Base-by-base conservation (phyloP, 73 alveolate species). In the Paraurostyla sp. region DNA sequence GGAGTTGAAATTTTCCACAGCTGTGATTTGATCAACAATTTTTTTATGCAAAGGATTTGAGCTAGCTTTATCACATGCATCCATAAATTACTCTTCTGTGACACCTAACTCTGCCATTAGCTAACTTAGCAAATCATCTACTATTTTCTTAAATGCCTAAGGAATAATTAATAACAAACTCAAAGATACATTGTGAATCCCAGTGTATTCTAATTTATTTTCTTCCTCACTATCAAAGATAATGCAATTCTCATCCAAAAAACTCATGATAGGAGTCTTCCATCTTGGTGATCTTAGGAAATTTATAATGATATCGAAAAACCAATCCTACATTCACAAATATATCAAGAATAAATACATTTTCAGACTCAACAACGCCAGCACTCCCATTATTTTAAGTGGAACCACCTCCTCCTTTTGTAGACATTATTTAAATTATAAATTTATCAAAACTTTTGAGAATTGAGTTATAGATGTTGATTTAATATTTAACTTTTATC, bases 141-240 rank as follows among this genome's bases (percentile, higher is more conserved):
- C 95, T 80, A 95, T 60, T 52, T 91, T 89, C 54, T 95, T 95
- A 83, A 97, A 97, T 51, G 93, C 60, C 97, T 95, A 88, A 29
- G 3, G 23, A 20, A 32, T 43, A 9, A 32, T 35, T 30, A 45
- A 20, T 40, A 0, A 23, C 20, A 13, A 0, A 40, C 22, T 41
- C 32, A 27, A 7, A 3, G 22, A 63, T 73, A 93, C 95, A 45
- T 76, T 87, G 91, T 95, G 99, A 52, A 93, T 68, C 22, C 85
- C 69, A 11, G 99, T 95, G 80, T 89, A 89, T 60, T 93, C 92
- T 25, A 97, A 83, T 92, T 95, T 97, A 87, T 97, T 97, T 81
- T 97, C 98, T 29, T 94, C 97, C 33, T 95, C 97, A 60, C 88
- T 93, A 73, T 97, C 99, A 80, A 97, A 97, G 33, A 94, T 80